These are phyloP conservation scores for Arctium lappa DNA, from an alignment of 129 eudicot genomes.

Conservation along the genomic window DNA sequence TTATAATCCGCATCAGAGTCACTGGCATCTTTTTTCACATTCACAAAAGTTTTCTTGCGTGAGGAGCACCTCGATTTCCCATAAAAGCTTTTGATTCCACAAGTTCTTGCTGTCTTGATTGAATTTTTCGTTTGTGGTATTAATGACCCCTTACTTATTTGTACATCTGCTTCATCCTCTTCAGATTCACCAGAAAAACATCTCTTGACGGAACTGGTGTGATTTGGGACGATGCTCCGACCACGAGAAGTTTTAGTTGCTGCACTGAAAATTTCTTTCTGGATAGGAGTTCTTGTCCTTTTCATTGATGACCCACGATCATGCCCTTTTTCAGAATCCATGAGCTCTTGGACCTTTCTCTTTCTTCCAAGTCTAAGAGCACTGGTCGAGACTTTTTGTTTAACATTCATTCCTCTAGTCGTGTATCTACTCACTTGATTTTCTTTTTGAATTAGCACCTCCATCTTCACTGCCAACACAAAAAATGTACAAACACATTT, in stretches of 20 bases:
- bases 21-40: slow-evolving; percentile 1
- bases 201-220: slow-evolving; percentile 1
- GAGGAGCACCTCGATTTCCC: slow-evolving; percentile 11
- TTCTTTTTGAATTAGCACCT: slow-evolving; percentile 36
- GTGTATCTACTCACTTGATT: slow-evolving; percentile 21
- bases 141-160: not conserved
- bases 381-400: slow-evolving; percentile 9
- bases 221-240: slow-evolving; percentile 3
- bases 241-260: slow-evolving; percentile 16
- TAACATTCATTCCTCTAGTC: slow-evolving; percentile 19
- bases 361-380: slow-evolving; percentile 22
- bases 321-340: slow-evolving; percentile 21
- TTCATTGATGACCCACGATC: slow-evolving; percentile 9
- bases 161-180: slow-evolving; percentile 9
- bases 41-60: slow-evolving; percentile 1
- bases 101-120: slow-evolving; percentile 5
- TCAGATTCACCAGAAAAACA: slow-evolving; percentile 14
- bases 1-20: slow-evolving; percentile 33
- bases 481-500: not conserved
- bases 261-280: slow-evolving; percentile 7
- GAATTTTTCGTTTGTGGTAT: slow-evolving; percentile 8
- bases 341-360: slow-evolving; percentile 32
- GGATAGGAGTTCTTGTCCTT: slow-evolving; percentile 13
- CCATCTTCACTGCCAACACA: slow-evolving; percentile 36
- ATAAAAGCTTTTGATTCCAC: slow-evolving; percentile 12